phyloP scores from a whole-genome alignment of 1,284 basidiomycete genomes.

The Malassezia dermatis region DNA sequence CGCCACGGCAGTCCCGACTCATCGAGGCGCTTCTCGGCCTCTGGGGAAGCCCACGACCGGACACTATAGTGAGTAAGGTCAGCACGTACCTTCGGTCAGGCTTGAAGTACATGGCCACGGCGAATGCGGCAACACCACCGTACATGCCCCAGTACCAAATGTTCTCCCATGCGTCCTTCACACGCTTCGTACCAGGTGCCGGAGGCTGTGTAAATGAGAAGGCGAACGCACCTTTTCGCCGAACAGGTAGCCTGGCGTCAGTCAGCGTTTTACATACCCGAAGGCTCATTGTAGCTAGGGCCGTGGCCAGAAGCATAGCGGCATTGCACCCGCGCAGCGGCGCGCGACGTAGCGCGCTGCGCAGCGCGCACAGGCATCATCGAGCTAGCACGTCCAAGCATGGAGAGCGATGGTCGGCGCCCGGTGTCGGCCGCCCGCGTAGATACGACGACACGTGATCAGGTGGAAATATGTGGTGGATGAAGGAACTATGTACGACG shows the following conservation, averaged over 20 bases:
- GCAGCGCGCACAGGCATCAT: conserved; percentile 1
- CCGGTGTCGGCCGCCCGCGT: background rate
- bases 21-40: conserved; percentile 44
- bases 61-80: conserved; percentile 24
- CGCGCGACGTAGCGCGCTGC: background rate
- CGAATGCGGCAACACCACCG: conserved; percentile 68
- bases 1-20: conserved; percentile 36
- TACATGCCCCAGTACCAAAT: conserved; percentile 57
- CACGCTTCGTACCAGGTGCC: conserved; percentile 62
- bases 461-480: background rate
- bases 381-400: conserved; percentile 9
- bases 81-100: conserved; percentile 76
- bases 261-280: conserved; percentile 16
- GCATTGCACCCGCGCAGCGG: background rate
- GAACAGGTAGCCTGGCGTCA: conserved; percentile 29
- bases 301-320: conserved; percentile 19
- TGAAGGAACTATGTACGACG: background rate
- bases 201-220: conserved; percentile 49
- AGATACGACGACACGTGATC: background rate
- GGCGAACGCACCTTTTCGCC: conserved; percentile 37
- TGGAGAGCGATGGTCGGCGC: background rate
- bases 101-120: conserved; percentile 77
- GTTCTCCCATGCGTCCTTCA: conserved; percentile 68
- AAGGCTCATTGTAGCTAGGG: conserved; percentile 39
- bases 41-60: conserved; percentile 39